Evolutionary conservation across 2,329 filamentous ascomycete genomes (phyloP).

Genomic region (Penicillium sp.): DNA sequence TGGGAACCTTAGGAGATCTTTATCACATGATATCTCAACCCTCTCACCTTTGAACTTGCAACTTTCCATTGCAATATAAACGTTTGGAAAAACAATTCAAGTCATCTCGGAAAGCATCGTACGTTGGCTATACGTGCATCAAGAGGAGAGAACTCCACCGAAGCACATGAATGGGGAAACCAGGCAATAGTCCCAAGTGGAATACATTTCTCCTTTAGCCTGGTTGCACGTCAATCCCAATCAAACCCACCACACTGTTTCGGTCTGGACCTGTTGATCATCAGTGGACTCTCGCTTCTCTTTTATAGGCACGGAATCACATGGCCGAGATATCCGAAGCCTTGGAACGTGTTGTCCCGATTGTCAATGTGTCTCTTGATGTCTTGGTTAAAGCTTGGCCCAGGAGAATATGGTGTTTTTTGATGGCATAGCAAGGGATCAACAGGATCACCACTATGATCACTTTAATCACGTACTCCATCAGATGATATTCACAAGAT

Average conservation of each 20-base stretch:
- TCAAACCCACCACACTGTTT: slow-evolving; percentile 12
- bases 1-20: not conserved
- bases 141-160: not conserved
- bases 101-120: not conserved
- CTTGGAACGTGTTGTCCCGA: not conserved
- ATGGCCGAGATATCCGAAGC: not conserved
- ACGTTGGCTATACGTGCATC: not conserved
- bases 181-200: not conserved
- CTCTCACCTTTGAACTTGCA: not conserved
- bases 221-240: slow-evolving; percentile 17
- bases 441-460: not conserved
- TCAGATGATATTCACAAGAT: not conserved
- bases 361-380: not conserved
- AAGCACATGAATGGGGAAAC: not conserved
- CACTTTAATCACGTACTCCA: not conserved
- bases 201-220: not conserved
- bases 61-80: not conserved
- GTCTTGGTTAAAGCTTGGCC: slow-evolving; percentile 12
- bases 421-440: not conserved
- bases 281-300: not conserved
- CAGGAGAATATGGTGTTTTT: not conserved
- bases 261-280: slow-evolving; percentile 22
- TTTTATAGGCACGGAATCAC: not conserved
- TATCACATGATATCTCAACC: slow-evolving; percentile 1
- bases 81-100: not conserved